Conservation (phyloP, 306 rosid species). For the Gastrolobium bilobum region DNA sequence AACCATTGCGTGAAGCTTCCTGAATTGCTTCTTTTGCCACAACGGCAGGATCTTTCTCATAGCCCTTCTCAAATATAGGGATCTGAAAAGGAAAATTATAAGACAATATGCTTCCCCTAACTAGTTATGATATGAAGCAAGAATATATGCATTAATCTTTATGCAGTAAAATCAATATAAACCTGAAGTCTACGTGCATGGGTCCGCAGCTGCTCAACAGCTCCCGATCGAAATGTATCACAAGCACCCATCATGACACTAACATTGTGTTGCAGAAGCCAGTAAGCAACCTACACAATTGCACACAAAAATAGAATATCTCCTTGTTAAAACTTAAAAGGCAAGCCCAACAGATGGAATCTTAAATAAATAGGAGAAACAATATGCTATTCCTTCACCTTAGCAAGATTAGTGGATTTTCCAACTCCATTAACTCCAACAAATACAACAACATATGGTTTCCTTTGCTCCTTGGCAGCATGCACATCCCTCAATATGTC, state of each 20-base stretch:
- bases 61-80: constrained; percentile 97
- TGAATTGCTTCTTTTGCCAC: constrained; percentile 99
- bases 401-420: constrained; percentile 96
- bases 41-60: constrained; percentile 98
- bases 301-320: constrained; percentile 37
- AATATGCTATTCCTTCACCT: constrained; percentile 60
- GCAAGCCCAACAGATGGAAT: constrained; percentile 33
- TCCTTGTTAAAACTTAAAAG: constrained; percentile 44
- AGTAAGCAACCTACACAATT: constrained; percentile 88
- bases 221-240: constrained; percentile 98
- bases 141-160: constrained; percentile 18
- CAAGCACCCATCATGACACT: constrained; percentile 99
- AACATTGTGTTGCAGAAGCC: constrained; percentile 89
- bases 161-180: constrained; percentile 43
- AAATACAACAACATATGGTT: constrained; percentile 96
- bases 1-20: constrained; percentile 90
- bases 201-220: constrained; percentile 98
- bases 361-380: constrained; percentile 13
- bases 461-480: constrained; percentile 93
- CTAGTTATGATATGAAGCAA: constrained; percentile 2
- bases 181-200: constrained; percentile 99
- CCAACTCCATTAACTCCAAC: constrained; percentile 99
- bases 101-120: constrained; percentile 22
- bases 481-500: constrained; percentile 96
- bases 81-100: constrained; percentile 60